Percentiles rank a stretch among this genome's conserved stretches.
Conservation (phyloP, 2,329 filamentous ascomycete species). For the Coniochaeta prunicola region DNA sequence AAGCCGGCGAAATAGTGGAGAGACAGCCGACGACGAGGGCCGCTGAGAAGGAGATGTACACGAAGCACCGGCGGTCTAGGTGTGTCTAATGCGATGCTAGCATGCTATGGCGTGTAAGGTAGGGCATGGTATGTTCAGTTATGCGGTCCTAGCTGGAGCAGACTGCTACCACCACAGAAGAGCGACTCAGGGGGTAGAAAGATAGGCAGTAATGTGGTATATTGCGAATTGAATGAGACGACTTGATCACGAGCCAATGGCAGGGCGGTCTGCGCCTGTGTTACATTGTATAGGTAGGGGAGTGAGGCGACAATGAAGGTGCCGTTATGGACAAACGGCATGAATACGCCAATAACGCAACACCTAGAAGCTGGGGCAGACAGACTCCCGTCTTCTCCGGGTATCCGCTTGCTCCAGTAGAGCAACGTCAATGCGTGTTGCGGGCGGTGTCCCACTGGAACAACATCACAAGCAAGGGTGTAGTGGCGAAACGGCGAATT, state of each 20-base stretch:
- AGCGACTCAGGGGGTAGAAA: not conserved
- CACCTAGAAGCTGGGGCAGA: not conserved
- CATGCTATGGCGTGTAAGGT: not conserved
- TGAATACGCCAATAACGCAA: not conserved
- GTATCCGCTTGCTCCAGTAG: not conserved
- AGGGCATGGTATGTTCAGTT: not conserved
- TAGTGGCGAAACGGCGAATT: not conserved
- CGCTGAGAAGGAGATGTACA: not conserved
- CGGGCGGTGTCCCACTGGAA: not conserved
- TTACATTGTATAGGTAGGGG: conserved; percentile 4
- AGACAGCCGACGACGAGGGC: not conserved
- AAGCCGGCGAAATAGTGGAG: conserved; percentile 6
- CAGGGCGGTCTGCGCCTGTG: not conserved
- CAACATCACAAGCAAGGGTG: not conserved
- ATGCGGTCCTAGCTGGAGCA: not conserved
- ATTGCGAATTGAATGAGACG: not conserved
- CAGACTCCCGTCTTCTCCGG: not conserved
- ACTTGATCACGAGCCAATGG: not conserved
- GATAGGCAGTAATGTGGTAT: conserved; percentile 1
- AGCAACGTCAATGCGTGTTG: not conserved
- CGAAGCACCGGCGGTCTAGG: not conserved
- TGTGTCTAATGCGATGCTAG: not conserved
- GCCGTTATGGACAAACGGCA: not conserved
- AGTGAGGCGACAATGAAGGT: not conserved
- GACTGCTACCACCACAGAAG: not conserved